phyloP scores from a whole-genome alignment of 495 filamentous ascomycete species.

The Penicillium goetzii region DNA sequence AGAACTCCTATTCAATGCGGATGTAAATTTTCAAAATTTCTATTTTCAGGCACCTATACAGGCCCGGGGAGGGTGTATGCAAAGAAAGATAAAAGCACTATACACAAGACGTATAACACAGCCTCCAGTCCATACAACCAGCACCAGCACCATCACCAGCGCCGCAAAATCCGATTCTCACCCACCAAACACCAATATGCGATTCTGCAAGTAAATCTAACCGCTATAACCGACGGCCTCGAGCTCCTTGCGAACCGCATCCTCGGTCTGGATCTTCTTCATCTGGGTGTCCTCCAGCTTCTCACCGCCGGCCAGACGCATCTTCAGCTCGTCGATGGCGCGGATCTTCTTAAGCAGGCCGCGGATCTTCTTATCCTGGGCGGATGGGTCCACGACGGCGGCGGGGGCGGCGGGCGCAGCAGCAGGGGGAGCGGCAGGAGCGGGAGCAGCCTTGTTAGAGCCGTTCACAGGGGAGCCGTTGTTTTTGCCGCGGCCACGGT shows the following conservation, averaged over 20 bases:
- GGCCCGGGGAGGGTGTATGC: slow-evolving; percentile 4
- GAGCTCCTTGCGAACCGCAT: slow-evolving; percentile 78
- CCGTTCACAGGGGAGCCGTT: slow-evolving; percentile 36
- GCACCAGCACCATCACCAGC: background rate
- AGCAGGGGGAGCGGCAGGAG: slow-evolving; percentile 9
- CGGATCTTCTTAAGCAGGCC: slow-evolving; percentile 94
- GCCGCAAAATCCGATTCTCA: too few relatives aligned
- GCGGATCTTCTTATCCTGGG: slow-evolving; percentile 85
- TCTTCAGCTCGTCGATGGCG: slow-evolving; percentile 96
- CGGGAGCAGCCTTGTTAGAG: slow-evolving; percentile 24
- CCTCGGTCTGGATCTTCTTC: slow-evolving; percentile 95
- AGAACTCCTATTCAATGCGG: background rate
- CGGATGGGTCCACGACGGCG: slow-evolving; percentile 36
- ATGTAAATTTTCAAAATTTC: background rate
- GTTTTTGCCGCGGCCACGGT: slow-evolving; percentile 46
- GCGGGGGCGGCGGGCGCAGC: slow-evolving; percentile 32
- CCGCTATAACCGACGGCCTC: slow-evolving; percentile 61
- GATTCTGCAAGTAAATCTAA: slow-evolving; percentile 16
- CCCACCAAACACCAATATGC: too few relatives aligned
- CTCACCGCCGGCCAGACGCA: slow-evolving; percentile 90
- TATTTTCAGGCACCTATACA: slow-evolving; percentile 9
- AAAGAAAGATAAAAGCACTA: background rate
- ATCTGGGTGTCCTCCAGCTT: slow-evolving; percentile 97
- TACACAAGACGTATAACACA: background rate
- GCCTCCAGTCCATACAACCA: background rate